Percentiles rank a stretch among this genome's conserved stretches.
phyloP scores from a whole-genome alignment of 2,329 filamentous ascomycete genomes.

The Gaeumannomyces sp. region DNA sequence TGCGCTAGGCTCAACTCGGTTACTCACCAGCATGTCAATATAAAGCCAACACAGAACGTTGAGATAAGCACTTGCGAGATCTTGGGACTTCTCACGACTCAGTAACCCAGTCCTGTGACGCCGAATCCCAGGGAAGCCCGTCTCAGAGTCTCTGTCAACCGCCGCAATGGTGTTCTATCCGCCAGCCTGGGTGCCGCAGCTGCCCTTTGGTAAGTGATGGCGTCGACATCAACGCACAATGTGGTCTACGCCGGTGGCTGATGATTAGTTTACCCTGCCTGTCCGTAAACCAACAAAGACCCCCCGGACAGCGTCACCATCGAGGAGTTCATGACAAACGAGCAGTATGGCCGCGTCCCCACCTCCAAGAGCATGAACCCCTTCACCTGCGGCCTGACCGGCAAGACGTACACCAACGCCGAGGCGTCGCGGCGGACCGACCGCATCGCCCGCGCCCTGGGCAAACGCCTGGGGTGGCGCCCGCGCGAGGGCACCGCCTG shows the following conservation, averaged over 20 bases:
- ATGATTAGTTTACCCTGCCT: not conserved
- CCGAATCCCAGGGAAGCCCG: too few species aligned
- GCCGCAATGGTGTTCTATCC: conserved; percentile 50
- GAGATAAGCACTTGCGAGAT: not conserved
- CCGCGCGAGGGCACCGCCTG: conserved; percentile 65
- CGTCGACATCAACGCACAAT: not conserved
- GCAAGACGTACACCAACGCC: conserved; percentile 14
- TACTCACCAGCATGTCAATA: too few species aligned
- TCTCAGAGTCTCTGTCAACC: not conserved
- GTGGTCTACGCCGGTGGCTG: not conserved
- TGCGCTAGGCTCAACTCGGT: too few species aligned
- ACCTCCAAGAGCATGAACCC: conserved; percentile 46
- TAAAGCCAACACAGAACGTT: not conserved
- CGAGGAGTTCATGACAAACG: conserved; percentile 69
- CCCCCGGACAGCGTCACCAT: conserved; percentile 70
- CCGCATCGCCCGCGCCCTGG: conserved; percentile 39
- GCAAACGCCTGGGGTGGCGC: conserved; percentile 63
- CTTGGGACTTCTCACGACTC: too few species aligned
- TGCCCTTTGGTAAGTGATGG: conserved; percentile 44
- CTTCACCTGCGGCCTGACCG: conserved; percentile 21
- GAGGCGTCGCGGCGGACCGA: conserved; percentile 15
- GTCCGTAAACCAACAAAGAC: conserved; percentile 26
- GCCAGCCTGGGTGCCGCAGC: conserved; percentile 54
- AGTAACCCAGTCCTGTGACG: not conserved
- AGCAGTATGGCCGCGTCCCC: conserved; percentile 61